phyloP scores from a whole-genome alignment of 2,329 filamentous ascomycete species.

The Alternaria alternata region DNA sequence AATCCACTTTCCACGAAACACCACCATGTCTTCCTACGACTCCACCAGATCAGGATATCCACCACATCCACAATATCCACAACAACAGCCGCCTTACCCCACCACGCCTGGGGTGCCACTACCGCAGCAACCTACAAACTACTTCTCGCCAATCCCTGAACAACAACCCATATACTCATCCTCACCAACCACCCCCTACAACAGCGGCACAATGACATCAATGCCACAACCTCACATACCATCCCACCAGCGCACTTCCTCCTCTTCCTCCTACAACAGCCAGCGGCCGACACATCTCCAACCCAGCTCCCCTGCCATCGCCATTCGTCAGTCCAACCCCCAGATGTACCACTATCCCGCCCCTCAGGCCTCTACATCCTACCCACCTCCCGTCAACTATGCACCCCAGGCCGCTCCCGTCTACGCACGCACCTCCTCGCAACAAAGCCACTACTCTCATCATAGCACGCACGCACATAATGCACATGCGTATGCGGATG shows the following conservation, averaged over 20 bases:
- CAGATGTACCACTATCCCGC: not conserved
- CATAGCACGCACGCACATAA: conserved; percentile 10
- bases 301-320: conserved; percentile 4
- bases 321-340: conserved; percentile 10
- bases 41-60: conserved; percentile 25
- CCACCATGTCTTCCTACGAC: conserved; percentile 34
- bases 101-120: conserved; percentile 14
- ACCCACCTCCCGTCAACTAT: conserved; percentile 11
- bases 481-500: conserved; percentile 16
- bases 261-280: conserved; percentile 6
- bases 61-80: conserved; percentile 13
- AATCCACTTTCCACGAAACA: not conserved
- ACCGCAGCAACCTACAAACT: conserved; percentile 5
- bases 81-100: conserved; percentile 26
- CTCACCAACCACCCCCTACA: conserved; percentile 4
- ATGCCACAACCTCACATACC: conserved; percentile 3
- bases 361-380: not conserved
- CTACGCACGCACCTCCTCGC: conserved; percentile 13
- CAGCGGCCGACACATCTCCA: conserved; percentile 5
- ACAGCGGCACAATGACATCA: not conserved
- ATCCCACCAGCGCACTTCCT: conserved; percentile 14
- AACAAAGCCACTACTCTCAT: conserved; percentile 11
- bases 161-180: conserved; percentile 20
- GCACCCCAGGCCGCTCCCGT: not conserved
- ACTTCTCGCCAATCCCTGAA: conserved; percentile 13